phyloP scores from a whole-genome alignment of 192 early-diverging fungal species.

The Podochytrium sp. region DNA sequence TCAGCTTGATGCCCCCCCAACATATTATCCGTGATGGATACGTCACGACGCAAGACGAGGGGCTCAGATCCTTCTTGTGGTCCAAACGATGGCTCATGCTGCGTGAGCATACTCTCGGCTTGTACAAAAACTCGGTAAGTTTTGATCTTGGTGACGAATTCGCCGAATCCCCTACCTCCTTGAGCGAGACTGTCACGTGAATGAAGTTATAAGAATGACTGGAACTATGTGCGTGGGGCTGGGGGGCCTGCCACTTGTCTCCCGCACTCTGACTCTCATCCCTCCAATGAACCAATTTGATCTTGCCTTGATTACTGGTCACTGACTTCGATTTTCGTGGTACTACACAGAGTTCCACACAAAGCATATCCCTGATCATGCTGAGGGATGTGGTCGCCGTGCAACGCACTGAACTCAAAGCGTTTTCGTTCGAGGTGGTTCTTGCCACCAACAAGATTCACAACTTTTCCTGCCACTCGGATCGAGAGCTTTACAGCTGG shows the following conservation, averaged over 20 bases:
- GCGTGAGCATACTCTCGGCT: slow-evolving; percentile 50
- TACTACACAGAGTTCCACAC: slow-evolving; percentile 66
- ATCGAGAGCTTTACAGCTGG: slow-evolving; percentile 98
- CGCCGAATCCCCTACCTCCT: no score
- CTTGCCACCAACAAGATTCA: slow-evolving; percentile 85
- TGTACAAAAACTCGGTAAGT: slow-evolving; percentile 6
- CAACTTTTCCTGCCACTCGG: slow-evolving; percentile 87
- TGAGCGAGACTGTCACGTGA: no score
- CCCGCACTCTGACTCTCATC: not conserved
- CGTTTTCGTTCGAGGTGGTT: slow-evolving; percentile 89
- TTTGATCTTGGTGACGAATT: no score
- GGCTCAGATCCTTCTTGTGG: slow-evolving; percentile 90
- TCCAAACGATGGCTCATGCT: slow-evolving; percentile 87
- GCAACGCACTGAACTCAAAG: slow-evolving; percentile 82
- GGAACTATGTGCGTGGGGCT: no score
- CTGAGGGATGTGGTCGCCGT: slow-evolving; percentile 89
- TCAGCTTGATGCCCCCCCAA: no score
- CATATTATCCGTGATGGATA: not conserved
- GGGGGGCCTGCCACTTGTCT: no score
- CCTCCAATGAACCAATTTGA: not conserved
- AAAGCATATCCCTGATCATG: slow-evolving; percentile 83
- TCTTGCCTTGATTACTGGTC: not conserved
- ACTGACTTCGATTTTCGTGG: not conserved
- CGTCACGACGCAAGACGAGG: slow-evolving; percentile 74
- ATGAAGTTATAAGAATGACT: no score